phyloP scores from a whole-genome alignment of 305 asterid species.

The Fraxinus ornus region DNA sequence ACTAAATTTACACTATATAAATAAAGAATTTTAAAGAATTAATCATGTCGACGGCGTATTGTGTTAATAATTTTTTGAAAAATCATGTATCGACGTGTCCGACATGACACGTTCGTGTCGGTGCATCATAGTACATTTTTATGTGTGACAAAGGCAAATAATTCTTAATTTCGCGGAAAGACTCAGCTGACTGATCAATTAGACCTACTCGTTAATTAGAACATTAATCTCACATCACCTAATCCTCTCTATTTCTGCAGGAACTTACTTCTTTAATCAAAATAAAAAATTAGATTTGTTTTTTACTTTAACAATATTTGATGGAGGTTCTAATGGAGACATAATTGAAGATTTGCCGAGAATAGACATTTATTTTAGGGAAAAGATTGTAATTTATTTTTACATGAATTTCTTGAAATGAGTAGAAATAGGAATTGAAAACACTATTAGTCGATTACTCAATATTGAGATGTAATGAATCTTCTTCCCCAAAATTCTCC shows the following conservation, averaged over 20 bases:
- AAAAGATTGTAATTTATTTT: neutral
- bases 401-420: neutral
- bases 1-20: neutral
- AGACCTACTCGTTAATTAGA: neutral
- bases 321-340: neutral
- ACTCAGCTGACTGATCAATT: neutral
- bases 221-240: neutral
- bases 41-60: neutral
- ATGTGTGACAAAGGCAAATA: neutral
- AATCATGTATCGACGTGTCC: neutral
- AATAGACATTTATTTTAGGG: neutral
- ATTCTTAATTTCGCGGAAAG: neutral
- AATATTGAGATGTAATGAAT: neutral
- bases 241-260: neutral
- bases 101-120: neutral
- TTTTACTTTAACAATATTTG: neutral
- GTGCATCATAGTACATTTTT: neutral
- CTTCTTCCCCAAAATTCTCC: neutral
- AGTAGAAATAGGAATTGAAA: neutral
- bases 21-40: too few species aligned
- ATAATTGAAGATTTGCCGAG: neutral
- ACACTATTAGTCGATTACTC: neutral
- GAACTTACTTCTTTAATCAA: neutral
- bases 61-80: neutral
- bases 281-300: neutral